Conservation (phyloP, 2,329 filamentous ascomycete genomes). For the Fusarium virguliforme region DNA sequence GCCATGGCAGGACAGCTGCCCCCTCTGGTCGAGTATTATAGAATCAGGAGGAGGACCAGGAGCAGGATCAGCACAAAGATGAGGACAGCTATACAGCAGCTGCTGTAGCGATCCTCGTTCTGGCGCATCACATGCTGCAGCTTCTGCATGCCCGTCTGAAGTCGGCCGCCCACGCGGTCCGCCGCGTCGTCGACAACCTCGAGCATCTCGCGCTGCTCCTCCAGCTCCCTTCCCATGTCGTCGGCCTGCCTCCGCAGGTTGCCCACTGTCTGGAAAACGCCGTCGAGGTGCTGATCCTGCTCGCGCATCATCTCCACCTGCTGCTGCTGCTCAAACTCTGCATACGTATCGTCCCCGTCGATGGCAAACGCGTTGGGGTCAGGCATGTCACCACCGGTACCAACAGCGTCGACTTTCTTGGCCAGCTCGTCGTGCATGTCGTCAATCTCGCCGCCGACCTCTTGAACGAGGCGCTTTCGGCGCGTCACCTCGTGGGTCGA, state of each 20-base stretch:
- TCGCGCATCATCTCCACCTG: constrained; percentile 94
- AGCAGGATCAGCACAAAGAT: constrained; percentile 92
- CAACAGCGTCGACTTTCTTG: constrained; percentile 65
- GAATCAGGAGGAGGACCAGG: constrained; percentile 81
- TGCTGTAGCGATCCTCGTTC: constrained; percentile 91
- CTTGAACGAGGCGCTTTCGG: constrained; percentile 85
- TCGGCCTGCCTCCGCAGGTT: constrained; percentile 92
- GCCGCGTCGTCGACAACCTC: constrained; percentile 87
- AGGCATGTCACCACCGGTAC: constrained; percentile 63
- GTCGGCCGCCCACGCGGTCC: constrained; percentile 87
- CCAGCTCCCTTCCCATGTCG: constrained; percentile 95
- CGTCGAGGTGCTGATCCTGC: constrained; percentile 93
- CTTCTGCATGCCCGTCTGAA: constrained; percentile 90
- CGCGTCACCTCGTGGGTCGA: constrained; percentile 86
- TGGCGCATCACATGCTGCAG: constrained; percentile 86
- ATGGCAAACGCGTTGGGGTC: constrained; percentile 73
- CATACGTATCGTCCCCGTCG: constrained; percentile 72
- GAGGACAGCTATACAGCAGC: constrained; percentile 91
- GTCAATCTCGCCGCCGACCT: constrained; percentile 90
- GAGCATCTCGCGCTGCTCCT: constrained; percentile 93
- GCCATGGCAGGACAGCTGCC: neutral
- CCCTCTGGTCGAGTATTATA: constrained; percentile 58
- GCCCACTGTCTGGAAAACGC: constrained; percentile 93
- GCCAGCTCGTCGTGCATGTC: constrained; percentile 89
- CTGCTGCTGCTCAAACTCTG: constrained; percentile 90